phyloP scores from a whole-genome alignment of 2,329 filamentous ascomycete species.

The Pseudofabraea citricarpa region DNA sequence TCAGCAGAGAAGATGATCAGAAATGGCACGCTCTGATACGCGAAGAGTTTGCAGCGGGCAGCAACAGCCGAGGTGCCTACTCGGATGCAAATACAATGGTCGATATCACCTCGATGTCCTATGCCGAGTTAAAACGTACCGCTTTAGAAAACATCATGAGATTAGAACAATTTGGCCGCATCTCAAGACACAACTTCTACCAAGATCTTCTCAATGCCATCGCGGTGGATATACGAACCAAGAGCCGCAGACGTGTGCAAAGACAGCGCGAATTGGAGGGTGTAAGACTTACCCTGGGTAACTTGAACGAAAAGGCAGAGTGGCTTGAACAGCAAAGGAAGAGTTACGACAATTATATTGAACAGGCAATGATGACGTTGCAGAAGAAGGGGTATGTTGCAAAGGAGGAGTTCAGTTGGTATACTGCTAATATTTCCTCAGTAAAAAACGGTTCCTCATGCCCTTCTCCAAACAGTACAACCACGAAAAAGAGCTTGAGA shows the following conservation, averaged over 20 bases:
- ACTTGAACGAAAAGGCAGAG: constrained; percentile 78
- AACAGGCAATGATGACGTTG: constrained; percentile 94
- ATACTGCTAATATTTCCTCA: too few relatives aligned
- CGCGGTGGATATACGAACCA: constrained; percentile 92
- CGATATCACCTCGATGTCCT: constrained; percentile 85
- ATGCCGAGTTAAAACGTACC: constrained; percentile 87
- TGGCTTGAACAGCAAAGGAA: constrained; percentile 95
- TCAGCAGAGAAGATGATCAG: constrained; percentile 79
- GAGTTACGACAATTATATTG: constrained; percentile 98
- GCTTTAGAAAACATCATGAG: constrained; percentile 91
- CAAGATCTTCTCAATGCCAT: constrained; percentile 98
- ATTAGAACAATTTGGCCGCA: constrained; percentile 80
- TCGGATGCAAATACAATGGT: constrained; percentile 78
- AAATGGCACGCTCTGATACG: constrained; percentile 78
- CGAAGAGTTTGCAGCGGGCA: constrained; percentile 72
- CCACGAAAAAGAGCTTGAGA: constrained; percentile 92
- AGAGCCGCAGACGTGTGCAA: constrained; percentile 89
- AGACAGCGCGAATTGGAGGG: constrained; percentile 86
- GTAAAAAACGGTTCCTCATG: constrained; percentile 87
- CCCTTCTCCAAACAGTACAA: constrained; percentile 99
- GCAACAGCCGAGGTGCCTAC: constrained; percentile 75
- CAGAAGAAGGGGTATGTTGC: constrained; percentile 80
- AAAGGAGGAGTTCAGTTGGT: too few relatives aligned
- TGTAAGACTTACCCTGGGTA: constrained; percentile 68
- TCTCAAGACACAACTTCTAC: constrained; percentile 84